Evolutionary conservation across 306 rosid species (phyloP), one percentile per base, ranked within the genome.

Genomic region (Vicia faba): DNA sequence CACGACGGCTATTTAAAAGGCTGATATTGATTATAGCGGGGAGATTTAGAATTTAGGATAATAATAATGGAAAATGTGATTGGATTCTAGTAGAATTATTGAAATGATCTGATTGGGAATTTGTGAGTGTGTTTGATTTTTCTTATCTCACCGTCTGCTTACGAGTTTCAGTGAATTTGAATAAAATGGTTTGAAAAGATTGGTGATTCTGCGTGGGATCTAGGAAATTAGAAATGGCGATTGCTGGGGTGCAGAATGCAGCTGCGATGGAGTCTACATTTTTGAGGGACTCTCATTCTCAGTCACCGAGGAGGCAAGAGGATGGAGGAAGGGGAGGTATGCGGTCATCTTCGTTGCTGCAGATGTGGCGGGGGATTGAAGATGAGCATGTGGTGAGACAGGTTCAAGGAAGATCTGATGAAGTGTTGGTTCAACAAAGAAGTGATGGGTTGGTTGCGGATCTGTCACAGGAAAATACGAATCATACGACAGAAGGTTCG

Each of bases 301-400:
- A 74, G 57, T 74, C 85, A 20, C 70, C 96, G 25, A 81, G 84
- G 68, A 79, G 64, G 76, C 70, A 71, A 28, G 83, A 77, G 2
- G 82, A 90, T 66, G 96, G 80, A 73, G 89, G 83, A 60, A 88
- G 86, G 57, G 84, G 78, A 63, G 72, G 78, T 69, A 66, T 84
- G 69, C 87, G 83, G 48, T 77, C 97, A 10, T 82, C 97, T 74
- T 79, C 92, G 0, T 74, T 93, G 68, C 76, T 86, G 61, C 91
- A 75, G 50, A 80, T 82, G 87, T 83, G 99, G 99, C 80, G 95
- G 71, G 92, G 82, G 84, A 78, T 86, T 61, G 99, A 93, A 79
- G 99, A 88, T 70, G 97, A 85, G 72, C 88, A 86, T 39, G 84
- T 54, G 76, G 80, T 67, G 84, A 84, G 89, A 76, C 86, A 74